These are phyloP conservation scores for Phoma sp. DNA, from an alignment of 2,329 filamentous ascomycete species.

Conservation along the genomic window DNA sequence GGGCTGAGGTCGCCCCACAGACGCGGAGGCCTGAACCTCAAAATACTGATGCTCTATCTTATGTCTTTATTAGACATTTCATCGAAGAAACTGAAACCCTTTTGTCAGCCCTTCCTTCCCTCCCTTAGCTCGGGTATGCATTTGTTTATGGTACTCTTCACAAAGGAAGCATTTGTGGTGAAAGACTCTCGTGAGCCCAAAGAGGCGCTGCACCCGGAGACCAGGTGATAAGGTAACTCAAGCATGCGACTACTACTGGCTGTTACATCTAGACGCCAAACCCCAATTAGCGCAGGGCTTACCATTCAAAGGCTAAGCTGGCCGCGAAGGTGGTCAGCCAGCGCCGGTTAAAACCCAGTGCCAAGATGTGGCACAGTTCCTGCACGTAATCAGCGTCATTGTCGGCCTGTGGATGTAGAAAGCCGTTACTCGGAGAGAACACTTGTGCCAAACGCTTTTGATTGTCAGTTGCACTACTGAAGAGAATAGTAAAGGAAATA, in stretches of 20 bases:
- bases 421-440: background rate
- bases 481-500: background rate
- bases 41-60: background rate
- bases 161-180: background rate
- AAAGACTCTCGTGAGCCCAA: background rate
- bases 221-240: background rate
- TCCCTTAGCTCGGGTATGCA: background rate
- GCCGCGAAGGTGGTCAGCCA: constrained; percentile 14
- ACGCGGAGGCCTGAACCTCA: background rate
- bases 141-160: background rate
- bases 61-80: background rate
- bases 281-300: background rate
- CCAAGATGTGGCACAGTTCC: constrained; percentile 7
- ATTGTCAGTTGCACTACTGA: background rate
- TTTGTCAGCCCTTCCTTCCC: background rate
- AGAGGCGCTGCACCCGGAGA: background rate
- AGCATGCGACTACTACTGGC: background rate
- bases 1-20: constrained; percentile 5
- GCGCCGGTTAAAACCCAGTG: constrained; percentile 4
- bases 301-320: background rate
- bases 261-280: constrained; percentile 9
- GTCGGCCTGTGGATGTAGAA: background rate
- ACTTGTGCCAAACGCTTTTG: background rate
- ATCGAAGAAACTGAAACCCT: background rate
- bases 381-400: constrained; percentile 12